A percentile compares a stretch with the other conserved stretches of the same genome.
phyloP scores from a whole-genome alignment of 371 early-diverging fungal species.

The Zopfochytrium polystomum region DNA sequence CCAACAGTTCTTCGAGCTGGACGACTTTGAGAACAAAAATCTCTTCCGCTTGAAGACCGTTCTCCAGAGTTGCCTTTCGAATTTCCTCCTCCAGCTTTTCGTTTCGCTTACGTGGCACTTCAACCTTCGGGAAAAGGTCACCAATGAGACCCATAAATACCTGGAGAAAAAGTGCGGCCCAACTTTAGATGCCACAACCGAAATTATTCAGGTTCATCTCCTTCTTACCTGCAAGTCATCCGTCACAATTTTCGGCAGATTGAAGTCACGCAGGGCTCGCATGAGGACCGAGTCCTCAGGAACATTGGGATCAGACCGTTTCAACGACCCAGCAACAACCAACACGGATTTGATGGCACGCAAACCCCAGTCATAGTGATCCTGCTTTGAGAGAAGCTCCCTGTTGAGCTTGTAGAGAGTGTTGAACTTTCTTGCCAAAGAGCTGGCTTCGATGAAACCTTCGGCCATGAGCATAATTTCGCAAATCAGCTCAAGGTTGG shows the following conservation, averaged over 20 bases:
- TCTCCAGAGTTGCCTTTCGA: constrained; percentile 57
- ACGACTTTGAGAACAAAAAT: constrained; percentile 61
- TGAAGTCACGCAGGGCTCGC: constrained; percentile 67
- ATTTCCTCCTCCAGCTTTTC: constrained; percentile 59
- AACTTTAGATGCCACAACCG: too few species aligned
- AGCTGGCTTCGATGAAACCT: constrained; percentile 61
- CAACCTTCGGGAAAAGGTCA: constrained; percentile 62
- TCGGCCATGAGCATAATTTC: constrained; percentile 71
- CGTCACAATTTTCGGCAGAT: constrained; percentile 62
- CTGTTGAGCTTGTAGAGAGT: constrained; percentile 61
- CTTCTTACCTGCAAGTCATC: constrained; percentile 58
- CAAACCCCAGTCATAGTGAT: constrained; percentile 69
- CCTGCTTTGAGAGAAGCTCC: constrained; percentile 62
- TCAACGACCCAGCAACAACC: constrained; percentile 61
- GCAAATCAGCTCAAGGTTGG: constrained; percentile 61
- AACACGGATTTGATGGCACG: constrained; percentile 65
- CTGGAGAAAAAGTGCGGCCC: too few species aligned
- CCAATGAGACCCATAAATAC: constrained; percentile 63
- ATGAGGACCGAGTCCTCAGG: constrained; percentile 64
- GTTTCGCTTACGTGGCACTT: constrained; percentile 56
- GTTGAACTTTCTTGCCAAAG: constrained; percentile 60
- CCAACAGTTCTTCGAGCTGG: constrained; percentile 60
- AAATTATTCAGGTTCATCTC: too few species aligned
- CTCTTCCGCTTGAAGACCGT: constrained; percentile 60
- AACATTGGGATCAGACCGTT: constrained; percentile 57